These are phyloP conservation scores for Tieghemiomyces parasiticus DNA, from an alignment of 192 early-diverging fungal genomes.

Conservation along the genomic window DNA sequence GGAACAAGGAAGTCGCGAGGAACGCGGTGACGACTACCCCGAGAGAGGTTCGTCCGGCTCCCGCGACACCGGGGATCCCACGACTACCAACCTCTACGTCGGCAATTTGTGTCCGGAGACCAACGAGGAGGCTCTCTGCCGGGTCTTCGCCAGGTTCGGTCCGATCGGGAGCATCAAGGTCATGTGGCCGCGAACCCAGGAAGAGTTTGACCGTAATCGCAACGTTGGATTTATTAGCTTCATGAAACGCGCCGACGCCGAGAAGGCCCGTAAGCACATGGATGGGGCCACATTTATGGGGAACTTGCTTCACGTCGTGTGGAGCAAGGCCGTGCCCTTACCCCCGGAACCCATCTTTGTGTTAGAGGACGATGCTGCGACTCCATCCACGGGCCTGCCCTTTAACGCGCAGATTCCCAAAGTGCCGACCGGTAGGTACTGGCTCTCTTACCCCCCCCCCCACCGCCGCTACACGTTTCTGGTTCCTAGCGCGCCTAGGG, in stretches of 20 bases:
- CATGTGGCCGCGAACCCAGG: slow-evolving; percentile 87
- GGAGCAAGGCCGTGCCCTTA: slow-evolving; percentile 64
- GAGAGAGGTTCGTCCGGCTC: too few relatives aligned
- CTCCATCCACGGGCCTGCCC: slow-evolving; percentile 28
- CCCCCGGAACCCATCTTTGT: slow-evolving; percentile 54
- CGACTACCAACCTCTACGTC: slow-evolving; percentile 75
- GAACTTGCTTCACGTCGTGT: slow-evolving; percentile 45
- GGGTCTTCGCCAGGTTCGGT: slow-evolving; percentile 64
- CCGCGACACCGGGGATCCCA: slow-evolving; percentile 50
- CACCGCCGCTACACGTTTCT: too few relatives aligned
- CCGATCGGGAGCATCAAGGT: slow-evolving; percentile 86
- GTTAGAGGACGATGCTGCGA: slow-evolving; percentile 15
- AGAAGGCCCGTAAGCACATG: slow-evolving; percentile 50
- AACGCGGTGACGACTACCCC: too few relatives aligned
- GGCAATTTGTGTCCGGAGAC: slow-evolving; percentile 60
- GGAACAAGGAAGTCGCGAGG: too few relatives aligned
- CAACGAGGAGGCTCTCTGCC: slow-evolving; percentile 55
- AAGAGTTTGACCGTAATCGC: slow-evolving; percentile 58
- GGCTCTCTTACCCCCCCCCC: too few relatives aligned
- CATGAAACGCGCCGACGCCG: slow-evolving; percentile 62
- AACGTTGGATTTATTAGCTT: slow-evolving; percentile 87
- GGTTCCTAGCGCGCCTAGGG: too few relatives aligned
- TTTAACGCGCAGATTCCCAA: slow-evolving; percentile 45
- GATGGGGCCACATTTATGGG: slow-evolving; percentile 49
- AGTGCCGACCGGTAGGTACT: slow-evolving; percentile 6